phyloP scores from a whole-genome alignment of 768 basidiomycete genomes.

The Lactifluus piperatus region DNA sequence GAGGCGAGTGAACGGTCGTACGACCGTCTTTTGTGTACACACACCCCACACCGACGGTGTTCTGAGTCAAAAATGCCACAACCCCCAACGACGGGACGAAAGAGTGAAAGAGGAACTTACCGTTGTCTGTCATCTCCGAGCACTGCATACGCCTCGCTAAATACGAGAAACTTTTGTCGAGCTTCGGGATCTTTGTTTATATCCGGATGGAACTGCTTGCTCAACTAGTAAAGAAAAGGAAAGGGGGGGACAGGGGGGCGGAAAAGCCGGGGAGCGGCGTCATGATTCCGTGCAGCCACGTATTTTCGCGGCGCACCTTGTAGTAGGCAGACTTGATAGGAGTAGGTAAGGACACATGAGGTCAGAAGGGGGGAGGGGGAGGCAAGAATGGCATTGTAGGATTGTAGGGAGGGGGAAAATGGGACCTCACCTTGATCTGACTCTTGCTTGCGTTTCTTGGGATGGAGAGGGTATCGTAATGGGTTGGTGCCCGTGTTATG shows the following conservation, averaged over 20 bases:
- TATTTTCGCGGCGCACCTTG: constrained; percentile 24
- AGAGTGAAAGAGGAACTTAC: constrained; percentile 22
- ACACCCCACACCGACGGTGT: not conserved
- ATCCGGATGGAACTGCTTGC: constrained; percentile 42
- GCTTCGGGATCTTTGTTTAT: constrained; percentile 31
- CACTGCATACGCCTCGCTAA: constrained; percentile 41
- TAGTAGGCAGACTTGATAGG: constrained; percentile 30
- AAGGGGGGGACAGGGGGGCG: no score
- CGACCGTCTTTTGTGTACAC: constrained; percentile 27
- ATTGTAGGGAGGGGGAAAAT: not conserved
- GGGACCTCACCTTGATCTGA: constrained; percentile 29
- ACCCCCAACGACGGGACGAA: not conserved
- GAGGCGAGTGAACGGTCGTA: constrained; percentile 27
- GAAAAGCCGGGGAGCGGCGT: not conserved
- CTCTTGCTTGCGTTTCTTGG: constrained; percentile 28
- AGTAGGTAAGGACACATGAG: not conserved
- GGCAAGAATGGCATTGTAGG: not conserved
- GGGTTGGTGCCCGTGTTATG: constrained; percentile 12
- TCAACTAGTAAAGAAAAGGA: constrained; percentile 36
- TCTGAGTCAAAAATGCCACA: no score
- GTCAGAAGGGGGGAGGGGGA: not conserved
- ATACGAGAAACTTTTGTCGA: constrained; percentile 34
- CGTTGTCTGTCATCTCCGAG: constrained; percentile 39
- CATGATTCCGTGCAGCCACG: not conserved
- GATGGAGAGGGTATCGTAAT: constrained; percentile 31